phyloP scores from a whole-genome alignment of 306 rosid genomes.

The Cucumis cinereus region DNA sequence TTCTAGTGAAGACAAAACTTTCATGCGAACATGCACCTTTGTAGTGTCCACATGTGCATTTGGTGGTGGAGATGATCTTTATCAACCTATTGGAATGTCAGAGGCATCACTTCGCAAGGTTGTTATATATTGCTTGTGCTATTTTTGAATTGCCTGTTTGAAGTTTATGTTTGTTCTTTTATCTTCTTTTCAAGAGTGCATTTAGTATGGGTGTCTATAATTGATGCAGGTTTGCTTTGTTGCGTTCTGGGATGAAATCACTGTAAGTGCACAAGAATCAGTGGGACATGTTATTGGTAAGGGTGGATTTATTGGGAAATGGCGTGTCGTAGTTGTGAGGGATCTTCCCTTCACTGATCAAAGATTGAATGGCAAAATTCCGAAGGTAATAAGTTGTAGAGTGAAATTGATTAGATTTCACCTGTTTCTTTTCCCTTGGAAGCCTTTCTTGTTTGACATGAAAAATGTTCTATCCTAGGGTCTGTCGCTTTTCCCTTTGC shows the following conservation, averaged over 20 bases:
- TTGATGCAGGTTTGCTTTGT: slow-evolving; percentile 81
- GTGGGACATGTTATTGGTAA: slow-evolving; percentile 46
- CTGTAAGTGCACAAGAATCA: slow-evolving; percentile 52
- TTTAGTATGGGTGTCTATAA: slow-evolving; percentile 12
- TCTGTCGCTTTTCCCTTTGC: background rate
- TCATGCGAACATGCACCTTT: slow-evolving; percentile 51
- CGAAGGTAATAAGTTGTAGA: slow-evolving; percentile 21
- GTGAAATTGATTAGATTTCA: background rate
- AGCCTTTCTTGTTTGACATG: background rate
- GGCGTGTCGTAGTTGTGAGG: slow-evolving; percentile 72
- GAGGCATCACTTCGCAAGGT: slow-evolving; percentile 66
- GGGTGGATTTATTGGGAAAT: slow-evolving; percentile 62
- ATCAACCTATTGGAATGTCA: slow-evolving; percentile 94
- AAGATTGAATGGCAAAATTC: slow-evolving; percentile 94
- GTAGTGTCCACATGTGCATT: slow-evolving; percentile 94
- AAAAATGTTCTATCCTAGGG: background rate
- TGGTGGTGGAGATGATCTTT: slow-evolving; percentile 99
- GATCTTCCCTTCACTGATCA: slow-evolving; percentile 90
- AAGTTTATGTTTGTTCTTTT: background rate
- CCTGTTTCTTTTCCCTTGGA: background rate
- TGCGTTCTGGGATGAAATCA: slow-evolving; percentile 95
- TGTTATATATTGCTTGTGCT: background rate
- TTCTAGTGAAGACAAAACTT: slow-evolving; percentile 53
- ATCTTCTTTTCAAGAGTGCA: background rate
- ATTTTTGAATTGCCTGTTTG: background rate